Evolutionary conservation across 352 stramenopile genomes (phyloP).

Genomic region (Pythium aristosporum): DNA sequence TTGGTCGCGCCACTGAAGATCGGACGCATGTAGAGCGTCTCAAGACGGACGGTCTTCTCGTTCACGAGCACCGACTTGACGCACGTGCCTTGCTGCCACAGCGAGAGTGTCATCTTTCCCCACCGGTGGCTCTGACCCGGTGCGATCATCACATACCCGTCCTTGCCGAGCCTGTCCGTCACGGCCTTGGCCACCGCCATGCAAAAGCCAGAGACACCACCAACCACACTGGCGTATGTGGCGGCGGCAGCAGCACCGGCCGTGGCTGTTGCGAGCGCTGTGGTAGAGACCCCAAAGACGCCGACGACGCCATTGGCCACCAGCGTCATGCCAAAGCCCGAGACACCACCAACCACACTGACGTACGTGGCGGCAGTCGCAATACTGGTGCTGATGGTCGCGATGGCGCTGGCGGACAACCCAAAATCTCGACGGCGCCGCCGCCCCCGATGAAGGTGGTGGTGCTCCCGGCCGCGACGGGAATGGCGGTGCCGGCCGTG

Average conservation of each 20-base stretch:
- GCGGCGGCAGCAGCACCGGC: no score
- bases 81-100: conserved; percentile 4
- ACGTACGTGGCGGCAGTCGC: conserved; percentile 12
- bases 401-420: conserved; percentile 20
- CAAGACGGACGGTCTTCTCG: neutral
- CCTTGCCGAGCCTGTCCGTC: neutral
- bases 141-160: neutral
- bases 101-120: conserved; percentile 3
- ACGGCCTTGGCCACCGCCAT: no score
- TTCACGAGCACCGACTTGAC: neutral
- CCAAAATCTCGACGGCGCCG: conserved; percentile 20
- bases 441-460: neutral
- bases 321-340: conserved; percentile 33
- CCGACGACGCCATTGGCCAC: conserved; percentile 36
- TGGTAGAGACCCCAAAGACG: no score
- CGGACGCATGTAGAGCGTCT: neutral
- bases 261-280: no score
- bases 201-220: no score
- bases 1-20: conserved; percentile 1
- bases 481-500: conserved; percentile 16
- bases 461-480: neutral
- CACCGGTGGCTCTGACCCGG: conserved; percentile 33
- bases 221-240: no score
- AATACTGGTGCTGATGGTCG: conserved; percentile 8
- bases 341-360: conserved; percentile 31